Base-by-base conservation (phyloP, 106 monocot species). In the Dioscorea zingiberensis region DNA sequence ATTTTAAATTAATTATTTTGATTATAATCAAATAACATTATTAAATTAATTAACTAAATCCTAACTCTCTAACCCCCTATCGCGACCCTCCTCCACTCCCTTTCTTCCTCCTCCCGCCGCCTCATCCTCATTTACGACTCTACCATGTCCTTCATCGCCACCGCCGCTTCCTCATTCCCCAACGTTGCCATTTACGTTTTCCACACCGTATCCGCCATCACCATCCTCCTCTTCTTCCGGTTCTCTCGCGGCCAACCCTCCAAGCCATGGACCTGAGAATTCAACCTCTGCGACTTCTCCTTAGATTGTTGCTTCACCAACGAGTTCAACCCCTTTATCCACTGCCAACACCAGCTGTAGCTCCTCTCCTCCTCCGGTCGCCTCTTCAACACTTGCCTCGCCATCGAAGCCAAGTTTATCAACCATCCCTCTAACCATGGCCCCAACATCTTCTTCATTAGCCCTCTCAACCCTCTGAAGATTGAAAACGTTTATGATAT, bases 51-150 rank as follows among this genome's bases (percentile, higher is more conserved):
- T n/a, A n/a, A n/a, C n/a, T n/a, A n/a, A n/a, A n/a, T n/a, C n/a
- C n/a, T n/a, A n/a, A n/a, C n/a, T n/a, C 65, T 75, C 17, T 51
- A 32, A 0, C 15, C 12, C 0, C 77, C 71, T 13, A 65, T 76
- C 53, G 3, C 64, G 24, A 60, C 73, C 66, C 66, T 80, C 44
- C 77, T 83, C 62, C 64, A 60, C 59, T 59, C 76, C 68, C 68
- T 80, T 58, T 59, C 81, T n/a, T 17, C 62, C 47, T 45, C 64
- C 25, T 17, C 58, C 27, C 66, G 81, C 58, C 77, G 86, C 1
- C 72, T 90, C 55, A 70, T 67, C 24, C 69, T 86, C 63, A 54
- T 90, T 51, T 80, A 85, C 65, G 85, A 90, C 82, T 85, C 85
- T n/a, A 23, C 74, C 75, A 91, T 91, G 86, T 67, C 91, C 47